Evolutionary conservation across 1,139 yeast genomes (phyloP), one percentile per base, ranked within the genome.

Genomic region (Yamadazyma siamensis): DNA sequence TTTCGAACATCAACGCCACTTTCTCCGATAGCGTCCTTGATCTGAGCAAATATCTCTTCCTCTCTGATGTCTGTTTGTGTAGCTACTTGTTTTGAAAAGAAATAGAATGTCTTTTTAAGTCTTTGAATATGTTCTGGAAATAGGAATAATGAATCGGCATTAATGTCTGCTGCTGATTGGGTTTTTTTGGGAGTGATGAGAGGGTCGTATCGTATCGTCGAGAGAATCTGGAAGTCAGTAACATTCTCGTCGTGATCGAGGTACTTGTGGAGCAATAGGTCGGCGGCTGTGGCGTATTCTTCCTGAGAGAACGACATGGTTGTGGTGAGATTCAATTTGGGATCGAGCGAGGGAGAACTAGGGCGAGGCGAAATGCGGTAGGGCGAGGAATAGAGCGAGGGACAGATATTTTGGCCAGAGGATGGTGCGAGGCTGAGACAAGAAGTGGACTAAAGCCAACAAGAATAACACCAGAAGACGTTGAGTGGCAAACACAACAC

Each of bases 161-260:
- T 42, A 23, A 67, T 52, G 12, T 59, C 54, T 37, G 5, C 54
- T 53, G 4, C 43, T 39, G 5, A 41, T 29, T 9, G 72, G 63
- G 11, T 49, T 46, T 10, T 18, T 3, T 35, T 18, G 0, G 40
- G 31, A 4, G 71, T 52, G 12, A 79, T 45, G 3, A 46, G 37
- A 2, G 94, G 91, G 44, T 84, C 94, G 45, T 80, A 86, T 28
- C 95, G 58, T 15, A 86, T 69, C 1, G 94, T 79, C 24, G 87
- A 71, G 13, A 85, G 59, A 8, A 84, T 48, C 36, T 77, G 71
- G 46, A 83, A 80, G 11, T 65, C 37, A 3, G 26, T 23, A 6
- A 15, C 12, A 2, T 16, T 15, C 36, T 38, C 56, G 10, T 44
- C 27, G 4, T 35, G 34, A 6, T 42, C 24, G 20, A 50, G 37